A percentile compares a stretch with the other conserved stretches of the same genome.
These are phyloP conservation scores for Venturia carpophila DNA, from an alignment of 2,329 filamentous ascomycete species.

Conservation along the genomic window DNA sequence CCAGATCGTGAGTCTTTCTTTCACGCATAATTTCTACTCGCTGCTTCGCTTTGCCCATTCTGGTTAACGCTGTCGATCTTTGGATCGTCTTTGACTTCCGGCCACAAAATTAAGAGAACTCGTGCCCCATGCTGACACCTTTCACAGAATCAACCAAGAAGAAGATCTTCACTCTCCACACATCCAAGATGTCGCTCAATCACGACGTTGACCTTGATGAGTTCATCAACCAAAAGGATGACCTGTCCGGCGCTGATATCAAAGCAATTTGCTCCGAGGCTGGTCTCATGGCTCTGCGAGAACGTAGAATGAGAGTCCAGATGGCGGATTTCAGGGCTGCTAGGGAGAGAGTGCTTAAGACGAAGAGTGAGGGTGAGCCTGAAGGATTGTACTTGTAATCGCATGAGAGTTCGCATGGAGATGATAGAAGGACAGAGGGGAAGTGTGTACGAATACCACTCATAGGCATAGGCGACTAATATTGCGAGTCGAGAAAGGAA, in stretches of 20 bases:
- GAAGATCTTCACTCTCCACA: slow-evolving; percentile 98
- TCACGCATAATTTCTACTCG: not conserved
- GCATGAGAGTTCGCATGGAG: too few relatives aligned
- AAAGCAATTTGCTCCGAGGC: slow-evolving; percentile 98
- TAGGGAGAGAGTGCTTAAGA: slow-evolving; percentile 90
- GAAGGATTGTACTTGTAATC: slow-evolving; percentile 94
- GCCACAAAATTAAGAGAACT: not conserved
- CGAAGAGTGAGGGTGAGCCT: slow-evolving; percentile 96
- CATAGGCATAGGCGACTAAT: not conserved
- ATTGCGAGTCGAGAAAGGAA: not conserved
- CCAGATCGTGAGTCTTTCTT: slow-evolving; percentile 50
- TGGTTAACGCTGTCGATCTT: not conserved
- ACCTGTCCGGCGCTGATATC: slow-evolving; percentile 94
- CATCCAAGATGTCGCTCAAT: slow-evolving; percentile 94
- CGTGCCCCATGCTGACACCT: slow-evolving; percentile 46
- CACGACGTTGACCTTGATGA: slow-evolving; percentile 98
- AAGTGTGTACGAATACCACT: not conserved
- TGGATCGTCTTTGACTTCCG: not conserved
- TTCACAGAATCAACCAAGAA: slow-evolving; percentile 78
- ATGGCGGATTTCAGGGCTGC: slow-evolving; percentile 97
- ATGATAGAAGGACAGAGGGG: not conserved
- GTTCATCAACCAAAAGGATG: slow-evolving; percentile 97
- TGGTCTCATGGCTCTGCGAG: slow-evolving; percentile 84
- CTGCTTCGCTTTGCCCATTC: not conserved
- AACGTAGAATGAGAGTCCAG: slow-evolving; percentile 94